Conservation (phyloP, 768 basidiomycete species). For the Xerocomellus amylosporus region DNA sequence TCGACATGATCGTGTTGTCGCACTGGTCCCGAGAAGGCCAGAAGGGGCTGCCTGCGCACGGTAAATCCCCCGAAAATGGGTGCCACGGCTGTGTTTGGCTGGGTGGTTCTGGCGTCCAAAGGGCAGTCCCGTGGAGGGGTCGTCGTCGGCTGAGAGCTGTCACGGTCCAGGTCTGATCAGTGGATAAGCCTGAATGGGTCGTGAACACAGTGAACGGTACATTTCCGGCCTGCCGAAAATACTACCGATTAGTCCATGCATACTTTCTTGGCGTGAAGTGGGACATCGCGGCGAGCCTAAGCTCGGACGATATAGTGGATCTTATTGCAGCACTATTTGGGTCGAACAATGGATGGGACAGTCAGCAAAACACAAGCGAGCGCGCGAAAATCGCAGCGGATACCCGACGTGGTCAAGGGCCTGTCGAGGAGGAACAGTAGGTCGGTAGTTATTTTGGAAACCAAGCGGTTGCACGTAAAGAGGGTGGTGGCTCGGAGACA, state of each 20-base stretch:
- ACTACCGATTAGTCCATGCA: constrained; percentile 15
- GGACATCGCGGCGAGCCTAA: constrained; percentile 4
- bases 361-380: not conserved
- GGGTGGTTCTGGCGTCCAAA: not conserved
- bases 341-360: not conserved
- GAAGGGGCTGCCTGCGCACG: not conserved
- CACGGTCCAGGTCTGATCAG: not conserved
- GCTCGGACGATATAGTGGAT: not conserved
- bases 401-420: not conserved
- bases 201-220: not conserved
- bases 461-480: constrained; percentile 3
- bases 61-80: constrained; percentile 13
- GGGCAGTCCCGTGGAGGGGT: not conserved
- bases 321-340: not conserved
- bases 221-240: constrained; percentile 10
- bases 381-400: not conserved
- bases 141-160: not conserved
- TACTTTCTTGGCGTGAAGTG: not conserved
- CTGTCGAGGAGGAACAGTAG: not conserved
- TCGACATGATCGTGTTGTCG: constrained; percentile 4
- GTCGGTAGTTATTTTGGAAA: not conserved
- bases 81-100: constrained; percentile 6
- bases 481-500: constrained; percentile 1
- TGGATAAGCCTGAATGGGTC: not conserved
- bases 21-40: not conserved